Conservation (phyloP, 2,329 filamentous ascomycete species). For the Leptographium radiaticola region DNA sequence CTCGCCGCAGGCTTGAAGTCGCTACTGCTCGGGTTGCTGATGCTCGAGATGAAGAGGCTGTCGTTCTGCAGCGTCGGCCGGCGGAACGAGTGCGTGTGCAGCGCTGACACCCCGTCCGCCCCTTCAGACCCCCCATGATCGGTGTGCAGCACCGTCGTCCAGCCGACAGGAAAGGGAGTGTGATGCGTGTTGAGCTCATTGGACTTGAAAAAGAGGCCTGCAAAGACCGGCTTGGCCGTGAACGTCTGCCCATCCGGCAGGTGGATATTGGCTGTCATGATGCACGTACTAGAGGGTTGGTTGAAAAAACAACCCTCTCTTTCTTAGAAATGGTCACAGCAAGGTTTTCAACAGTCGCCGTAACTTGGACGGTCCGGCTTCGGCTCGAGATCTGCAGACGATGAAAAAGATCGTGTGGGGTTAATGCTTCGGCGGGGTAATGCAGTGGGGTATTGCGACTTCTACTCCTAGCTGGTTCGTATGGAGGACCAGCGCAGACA, state of each 20-base stretch:
- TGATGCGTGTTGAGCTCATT: conserved; percentile 58
- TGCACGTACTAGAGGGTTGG: too few relatives aligned
- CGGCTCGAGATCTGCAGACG: too few relatives aligned
- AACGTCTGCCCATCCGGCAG: conserved; percentile 81
- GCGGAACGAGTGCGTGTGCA: conserved; percentile 50
- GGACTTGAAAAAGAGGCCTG: conserved; percentile 80
- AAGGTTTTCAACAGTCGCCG: too few relatives aligned
- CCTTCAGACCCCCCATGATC: conserved; percentile 25
- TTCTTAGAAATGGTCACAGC: too few relatives aligned
- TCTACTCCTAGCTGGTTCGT: too few relatives aligned
- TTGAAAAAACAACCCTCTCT: too few relatives aligned
- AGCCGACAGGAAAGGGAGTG: conserved; percentile 68
- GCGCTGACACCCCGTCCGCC: too few relatives aligned
- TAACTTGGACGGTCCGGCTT: too few relatives aligned
- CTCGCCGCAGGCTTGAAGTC: conserved; percentile 72
- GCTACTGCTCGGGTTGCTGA: conserved; percentile 66
- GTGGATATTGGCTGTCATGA: conserved; percentile 28
- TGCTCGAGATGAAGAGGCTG: conserved; percentile 80
- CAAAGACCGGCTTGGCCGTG: conserved; percentile 74
- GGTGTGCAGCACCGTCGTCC: conserved; percentile 78
- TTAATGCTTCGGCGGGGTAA: too few relatives aligned
- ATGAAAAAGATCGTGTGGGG: too few relatives aligned
- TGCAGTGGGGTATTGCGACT: too few relatives aligned
- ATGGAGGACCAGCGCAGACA: too few relatives aligned
- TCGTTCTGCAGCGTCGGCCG: conserved; percentile 67